Evolutionary conservation across 345 rosid species (phyloP), one percentile per base, ranked within the genome.

Genomic region (Gossypium arboreum): DNA sequence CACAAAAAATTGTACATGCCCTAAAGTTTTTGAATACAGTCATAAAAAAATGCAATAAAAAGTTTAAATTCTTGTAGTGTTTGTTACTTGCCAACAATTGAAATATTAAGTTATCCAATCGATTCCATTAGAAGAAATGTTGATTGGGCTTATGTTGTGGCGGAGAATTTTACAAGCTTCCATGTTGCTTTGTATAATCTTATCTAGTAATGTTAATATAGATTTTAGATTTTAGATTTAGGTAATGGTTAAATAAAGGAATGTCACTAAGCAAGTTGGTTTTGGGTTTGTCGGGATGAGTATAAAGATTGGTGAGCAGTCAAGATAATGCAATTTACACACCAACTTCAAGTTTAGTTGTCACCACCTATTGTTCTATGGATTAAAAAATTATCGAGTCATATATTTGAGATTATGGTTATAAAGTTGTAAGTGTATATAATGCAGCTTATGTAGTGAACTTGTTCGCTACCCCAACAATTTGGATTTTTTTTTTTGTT

Each of bases 381-480:
- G 78, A 77, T 24, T 88, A 80, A 20, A 86, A 74, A 74, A 9
- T 3, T 2, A 57, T 88, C 18, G 68, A 20, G 64, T 75, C 73
- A 0, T 74, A 72, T 16, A 66, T 86, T 47, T 56, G 41, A 18
- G 80, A 79, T 1, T 77, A 80, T 75, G 68, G 44, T 13, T 59
- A 43, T 59, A 86, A 85, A 22, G 69, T 41, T n/a, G 56, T 20
- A 12, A 6, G 77, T 2, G 24, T 29, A n/a, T 86, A 86, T 34
- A 79, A 86, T 76, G 41, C 70, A 16, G 76, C 84, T 2, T 83
- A 77, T 59, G 85, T 71, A 8, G 81, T 75, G 55, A 82, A 85
- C 64, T 68, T 73, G 58, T 82, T 75, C 73, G 52, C 52, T 0
- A 18, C 27, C 25, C 75, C 78, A 16, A 56, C 58, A 9, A 3